Evolutionary conservation across 345 rosid species (phyloP).

Genomic region (Xanthoceras sorbifolium): DNA sequence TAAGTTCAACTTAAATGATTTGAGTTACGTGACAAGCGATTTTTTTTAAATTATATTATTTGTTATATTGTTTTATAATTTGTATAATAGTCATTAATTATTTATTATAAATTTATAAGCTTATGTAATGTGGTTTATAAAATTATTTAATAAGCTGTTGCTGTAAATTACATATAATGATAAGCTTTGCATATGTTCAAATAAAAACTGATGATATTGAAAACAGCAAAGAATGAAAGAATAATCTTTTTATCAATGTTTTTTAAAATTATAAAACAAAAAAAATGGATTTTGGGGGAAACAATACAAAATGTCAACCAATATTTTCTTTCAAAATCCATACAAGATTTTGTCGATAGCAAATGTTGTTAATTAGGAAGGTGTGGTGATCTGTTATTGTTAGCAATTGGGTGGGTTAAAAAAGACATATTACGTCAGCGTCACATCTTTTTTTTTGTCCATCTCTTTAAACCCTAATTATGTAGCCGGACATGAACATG

Average conservation of each 20-base stretch:
- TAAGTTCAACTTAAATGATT: too few relatives aligned
- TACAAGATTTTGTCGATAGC: background rate
- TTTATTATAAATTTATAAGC: too few relatives aligned
- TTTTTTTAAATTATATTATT: too few relatives aligned
- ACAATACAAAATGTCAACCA: background rate
- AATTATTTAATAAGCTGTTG: too few relatives aligned
- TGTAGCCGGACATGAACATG: background rate
- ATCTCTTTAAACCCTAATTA: background rate
- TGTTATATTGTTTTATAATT: too few relatives aligned
- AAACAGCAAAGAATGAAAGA: background rate
- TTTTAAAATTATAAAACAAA: too few relatives aligned
- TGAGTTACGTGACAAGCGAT: too few relatives aligned
- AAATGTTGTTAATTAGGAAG: too few relatives aligned
- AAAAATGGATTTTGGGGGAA: background rate
- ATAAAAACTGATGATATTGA: background rate
- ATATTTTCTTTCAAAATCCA: conserved; percentile 13
- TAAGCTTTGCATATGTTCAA: background rate
- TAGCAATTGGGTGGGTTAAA: conserved; percentile 17
- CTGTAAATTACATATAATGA: background rate
- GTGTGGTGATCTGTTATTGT: conserved; percentile 10
- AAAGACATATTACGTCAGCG: background rate
- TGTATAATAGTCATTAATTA: too few relatives aligned
- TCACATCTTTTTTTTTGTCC: conserved; percentile 25
- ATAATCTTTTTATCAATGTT: background rate
- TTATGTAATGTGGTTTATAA: background rate